phyloP scores from a whole-genome alignment of 208 protist genomes.

The Trypanosoma mega region DNA sequence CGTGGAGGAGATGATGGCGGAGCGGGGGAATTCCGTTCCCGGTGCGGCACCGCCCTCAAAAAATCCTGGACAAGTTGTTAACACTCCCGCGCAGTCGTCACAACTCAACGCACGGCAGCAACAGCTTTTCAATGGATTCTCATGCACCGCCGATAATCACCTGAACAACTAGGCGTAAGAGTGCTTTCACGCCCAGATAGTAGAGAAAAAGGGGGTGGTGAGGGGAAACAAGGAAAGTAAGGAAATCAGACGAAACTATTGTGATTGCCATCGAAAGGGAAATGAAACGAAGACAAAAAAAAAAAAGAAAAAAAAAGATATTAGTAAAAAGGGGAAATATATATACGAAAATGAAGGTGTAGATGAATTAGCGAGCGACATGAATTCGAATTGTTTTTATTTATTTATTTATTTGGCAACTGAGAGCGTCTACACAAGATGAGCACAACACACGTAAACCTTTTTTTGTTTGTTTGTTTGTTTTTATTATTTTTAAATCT shows the following conservation, averaged over 20 bases:
- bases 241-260: neutral
- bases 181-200: too few relatives aligned
- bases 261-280: too few relatives aligned
- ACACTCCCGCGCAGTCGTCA: conserved; percentile 79
- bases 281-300: neutral
- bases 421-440: too few relatives aligned
- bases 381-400: too few relatives aligned
- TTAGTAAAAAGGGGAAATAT: neutral
- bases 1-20: conserved; percentile 79
- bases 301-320: neutral
- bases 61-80: conserved; percentile 79
- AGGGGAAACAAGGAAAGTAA: neutral
- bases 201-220: neutral
- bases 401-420: too few relatives aligned
- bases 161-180: conserved; percentile 38
- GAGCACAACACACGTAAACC: too few relatives aligned
- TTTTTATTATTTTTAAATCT: conserved; percentile 2
- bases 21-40: conserved; percentile 24
- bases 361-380: too few relatives aligned
- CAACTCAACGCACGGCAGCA: conserved; percentile 83
- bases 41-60: conserved; percentile 33
- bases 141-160: conserved; percentile 87
- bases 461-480: too few relatives aligned
- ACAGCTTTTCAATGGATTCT: conserved; percentile 90
- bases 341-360: too few relatives aligned